Base-by-base conservation (phyloP, 1,139 yeast genomes). In the Hansenula lynferdii region DNA sequence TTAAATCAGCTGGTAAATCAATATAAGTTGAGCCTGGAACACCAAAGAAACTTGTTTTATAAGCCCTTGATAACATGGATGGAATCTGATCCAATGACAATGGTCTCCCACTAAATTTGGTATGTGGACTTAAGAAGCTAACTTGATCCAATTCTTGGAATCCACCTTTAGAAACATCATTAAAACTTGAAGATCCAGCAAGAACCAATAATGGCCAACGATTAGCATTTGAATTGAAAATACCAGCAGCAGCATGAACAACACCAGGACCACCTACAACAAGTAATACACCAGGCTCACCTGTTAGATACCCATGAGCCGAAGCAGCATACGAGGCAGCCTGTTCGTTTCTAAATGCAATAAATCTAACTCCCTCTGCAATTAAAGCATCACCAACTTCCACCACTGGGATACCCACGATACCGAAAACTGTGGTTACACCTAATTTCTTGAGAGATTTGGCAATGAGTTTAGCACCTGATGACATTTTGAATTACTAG, bases 201-300 rank as follows among this genome's bases (percentile, higher is more conserved):
- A 80, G 59, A 15, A 80, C 71, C 40, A 80, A 44, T 39, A 80
- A 54, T 4, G 86, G 86, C 70, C 81, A 77, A 39, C 72, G 65
- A 54, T 80, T 80, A 38, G 70, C 62, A 31, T 62, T 64, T 8
- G 85, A 72, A 50, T 80, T 80, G 49, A 75, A 77, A 2, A 77
- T 67, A 8, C 86, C 86, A 0, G 86, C 73, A 35, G 76, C 49
- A 0, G 84, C 80, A 48, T 80, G 85, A 9, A 80, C 64, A 2
- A 80, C 64, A 6, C 86, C 86, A 0, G 86, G 85, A 0, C 86
- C 86, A 17, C 86, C 86, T 3, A 80, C 86, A 0, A 78, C 83
- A 3, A 80, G 61, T 15, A 78, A 56, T 1, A 80, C 82, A 17
- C 83, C 85, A 0, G 86, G 86, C 41, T 58, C 60, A 1, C 76